These are phyloP conservation scores for Xylariaceae sp. DNA, from an alignment of 2,329 filamentous ascomycete species.

Conservation along the genomic window DNA sequence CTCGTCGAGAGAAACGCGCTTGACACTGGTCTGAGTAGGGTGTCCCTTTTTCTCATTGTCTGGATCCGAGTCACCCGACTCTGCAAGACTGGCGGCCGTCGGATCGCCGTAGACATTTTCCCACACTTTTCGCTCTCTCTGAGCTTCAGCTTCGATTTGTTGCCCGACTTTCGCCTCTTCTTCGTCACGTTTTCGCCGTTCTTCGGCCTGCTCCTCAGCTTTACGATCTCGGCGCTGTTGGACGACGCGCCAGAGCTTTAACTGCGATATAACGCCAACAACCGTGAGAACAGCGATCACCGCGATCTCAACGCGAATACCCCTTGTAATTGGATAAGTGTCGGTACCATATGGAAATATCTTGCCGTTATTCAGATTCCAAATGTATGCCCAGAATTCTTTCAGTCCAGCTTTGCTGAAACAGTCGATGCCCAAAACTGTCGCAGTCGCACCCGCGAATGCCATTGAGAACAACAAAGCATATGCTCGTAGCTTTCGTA, in stretches of 20 bases:
- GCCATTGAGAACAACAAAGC: constrained; percentile 72
- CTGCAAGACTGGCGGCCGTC: constrained; percentile 30
- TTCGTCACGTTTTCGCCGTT: constrained; percentile 43
- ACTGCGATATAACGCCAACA: constrained; percentile 76
- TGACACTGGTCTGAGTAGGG: constrained; percentile 32
- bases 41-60: constrained; percentile 39
- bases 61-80: constrained; percentile 47
- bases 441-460: constrained; percentile 75
- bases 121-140: constrained; percentile 65
- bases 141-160: constrained; percentile 58
- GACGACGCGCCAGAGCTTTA: constrained; percentile 81
- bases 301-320: constrained; percentile 81
- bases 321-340: constrained; percentile 81
- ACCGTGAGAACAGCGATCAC: constrained; percentile 70
- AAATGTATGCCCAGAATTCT: constrained; percentile 94
- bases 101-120: constrained; percentile 69
- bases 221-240: constrained; percentile 56
- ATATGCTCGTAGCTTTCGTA: constrained; percentile 71
- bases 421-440: constrained; percentile 84
- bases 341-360: constrained; percentile 73
- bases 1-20: constrained; percentile 33
- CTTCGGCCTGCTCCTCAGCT: constrained; percentile 47
- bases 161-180: constrained; percentile 67
- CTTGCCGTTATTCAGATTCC: constrained; percentile 68
- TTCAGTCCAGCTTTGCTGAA: constrained; percentile 87